Conservation (phyloP, 108 stramenopile species). For the Parmales sp. region DNA sequence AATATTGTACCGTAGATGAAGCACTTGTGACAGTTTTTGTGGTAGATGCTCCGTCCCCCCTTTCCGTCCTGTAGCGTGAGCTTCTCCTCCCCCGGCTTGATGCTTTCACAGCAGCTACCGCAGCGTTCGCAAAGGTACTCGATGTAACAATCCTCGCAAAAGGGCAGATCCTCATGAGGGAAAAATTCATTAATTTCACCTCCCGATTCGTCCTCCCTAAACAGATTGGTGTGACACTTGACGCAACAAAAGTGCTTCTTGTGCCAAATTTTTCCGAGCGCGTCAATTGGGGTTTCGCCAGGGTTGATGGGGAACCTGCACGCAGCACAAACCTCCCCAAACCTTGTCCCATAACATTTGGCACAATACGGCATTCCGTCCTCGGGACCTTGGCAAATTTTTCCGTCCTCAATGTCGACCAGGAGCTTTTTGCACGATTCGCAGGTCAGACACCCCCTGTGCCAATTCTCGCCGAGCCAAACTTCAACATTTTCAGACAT, state of each 20-base stretch:
- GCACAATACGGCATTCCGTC: constrained; percentile 13
- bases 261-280: constrained; percentile 3
- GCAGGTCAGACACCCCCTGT: constrained; percentile 15
- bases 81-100: neutral
- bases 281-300: neutral
- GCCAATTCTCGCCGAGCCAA: constrained; percentile 11
- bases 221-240: neutral
- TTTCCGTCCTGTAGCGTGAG: constrained; percentile 7
- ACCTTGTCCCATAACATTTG: neutral
- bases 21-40: constrained; percentile 1
- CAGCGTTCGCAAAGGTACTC: neutral
- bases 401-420: neutral
- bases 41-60: neutral
- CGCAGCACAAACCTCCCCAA: neutral
- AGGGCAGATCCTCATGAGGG: neutral
- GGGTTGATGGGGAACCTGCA: constrained; percentile 4
- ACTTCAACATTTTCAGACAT: neutral
- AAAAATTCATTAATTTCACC: constrained; percentile 7
- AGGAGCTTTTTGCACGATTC: neutral
- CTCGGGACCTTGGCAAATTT: constrained; percentile 6
- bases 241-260: constrained; percentile 9
- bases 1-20: neutral
- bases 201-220: no score
- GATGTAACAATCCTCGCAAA: neutral
- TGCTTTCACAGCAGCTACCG: neutral